phyloP scores from a whole-genome alignment of 257 asterid species.

The Hygrophila difformis region DNA sequence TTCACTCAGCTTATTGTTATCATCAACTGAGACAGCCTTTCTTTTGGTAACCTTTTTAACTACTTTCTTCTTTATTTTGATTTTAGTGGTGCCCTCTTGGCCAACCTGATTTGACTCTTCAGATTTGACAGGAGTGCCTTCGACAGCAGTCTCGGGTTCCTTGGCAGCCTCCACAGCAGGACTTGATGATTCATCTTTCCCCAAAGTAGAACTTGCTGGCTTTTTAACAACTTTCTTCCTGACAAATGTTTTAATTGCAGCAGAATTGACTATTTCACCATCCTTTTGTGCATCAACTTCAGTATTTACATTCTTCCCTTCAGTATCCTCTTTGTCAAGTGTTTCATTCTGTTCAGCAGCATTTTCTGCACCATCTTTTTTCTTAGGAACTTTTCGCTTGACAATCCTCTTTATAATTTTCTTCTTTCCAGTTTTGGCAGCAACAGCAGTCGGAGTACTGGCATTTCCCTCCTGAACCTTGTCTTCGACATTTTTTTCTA shows the following conservation, averaged over 20 bases:
- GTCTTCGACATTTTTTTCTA: constrained; percentile 22
- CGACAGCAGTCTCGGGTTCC: constrained; percentile 33
- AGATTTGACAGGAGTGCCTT: constrained; percentile 24
- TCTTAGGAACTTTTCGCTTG: constrained; percentile 35
- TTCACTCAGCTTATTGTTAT: constrained; percentile 26
- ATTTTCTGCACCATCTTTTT: constrained; percentile 28
- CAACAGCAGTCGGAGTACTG: constrained; percentile 29
- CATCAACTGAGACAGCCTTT: constrained; percentile 38
- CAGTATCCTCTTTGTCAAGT: constrained; percentile 29
- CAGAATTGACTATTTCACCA: constrained; percentile 33
- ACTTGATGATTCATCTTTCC: constrained; percentile 26
- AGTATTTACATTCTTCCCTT: constrained; percentile 25
- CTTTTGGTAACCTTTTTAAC: constrained; percentile 62
- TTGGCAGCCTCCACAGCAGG: constrained; percentile 26
- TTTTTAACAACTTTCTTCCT: constrained; percentile 54
- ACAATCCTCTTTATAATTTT: constrained; percentile 67
- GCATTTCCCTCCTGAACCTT: constrained; percentile 28
- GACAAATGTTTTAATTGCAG: constrained; percentile 44
- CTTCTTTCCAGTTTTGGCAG: constrained; percentile 60
- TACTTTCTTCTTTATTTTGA: constrained; percentile 60
- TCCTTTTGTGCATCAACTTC: constrained; percentile 42
- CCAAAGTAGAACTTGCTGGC: constrained; percentile 27
- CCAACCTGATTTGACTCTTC: constrained; percentile 27
- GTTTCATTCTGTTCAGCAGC: constrained; percentile 25
- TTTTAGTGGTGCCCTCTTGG: constrained; percentile 42